These are phyloP conservation scores for Tetrapisispora phaffii DNA, from an alignment of 805 yeast species.

Conservation along the genomic window DNA sequence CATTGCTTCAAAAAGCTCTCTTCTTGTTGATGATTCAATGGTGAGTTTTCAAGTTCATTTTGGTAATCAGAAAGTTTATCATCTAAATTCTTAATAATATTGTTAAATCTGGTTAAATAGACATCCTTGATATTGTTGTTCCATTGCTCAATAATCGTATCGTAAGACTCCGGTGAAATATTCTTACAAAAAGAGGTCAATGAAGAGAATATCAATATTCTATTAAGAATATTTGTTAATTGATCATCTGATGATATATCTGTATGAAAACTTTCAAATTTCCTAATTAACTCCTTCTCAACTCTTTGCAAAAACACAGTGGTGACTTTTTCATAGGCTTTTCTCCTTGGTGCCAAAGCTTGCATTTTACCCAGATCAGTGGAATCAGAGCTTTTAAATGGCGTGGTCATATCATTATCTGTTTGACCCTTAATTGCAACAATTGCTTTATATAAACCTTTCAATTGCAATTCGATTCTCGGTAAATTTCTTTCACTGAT, in stretches of 20 bases:
- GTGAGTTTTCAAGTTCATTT: slow-evolving; percentile 5
- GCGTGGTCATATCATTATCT: slow-evolving; percentile 7
- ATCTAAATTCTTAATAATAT: neutral
- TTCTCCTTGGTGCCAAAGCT: slow-evolving; percentile 59
- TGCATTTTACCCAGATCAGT: slow-evolving; percentile 51
- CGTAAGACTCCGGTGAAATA: slow-evolving; percentile 40
- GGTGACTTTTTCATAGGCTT: slow-evolving; percentile 48
- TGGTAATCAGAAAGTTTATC: neutral
- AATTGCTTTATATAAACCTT: slow-evolving; percentile 53
- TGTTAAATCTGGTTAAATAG: slow-evolving; percentile 1
- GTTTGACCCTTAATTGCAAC: slow-evolving; percentile 48
- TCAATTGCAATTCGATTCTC: slow-evolving; percentile 47
- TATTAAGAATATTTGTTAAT: slow-evolving; percentile 28
- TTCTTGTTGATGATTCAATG: slow-evolving; percentile 7
- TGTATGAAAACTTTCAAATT: slow-evolving; percentile 33
- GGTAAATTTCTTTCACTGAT: slow-evolving; percentile 38
- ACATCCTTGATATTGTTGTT: slow-evolving; percentile 23
- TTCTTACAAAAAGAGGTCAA: slow-evolving; percentile 50
- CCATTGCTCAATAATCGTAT: slow-evolving; percentile 35
- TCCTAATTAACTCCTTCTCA: slow-evolving; percentile 33
- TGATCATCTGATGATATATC: slow-evolving; percentile 25
- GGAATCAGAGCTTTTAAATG: slow-evolving; percentile 8
- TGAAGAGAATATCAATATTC: slow-evolving; percentile 39
- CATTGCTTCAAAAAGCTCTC: slow-evolving; percentile 12
- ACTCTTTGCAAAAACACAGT: slow-evolving; percentile 41